A percentile compares a stretch with the other conserved stretches of the same genome.
These are phyloP conservation scores for Sesbania bispinosa DNA, from an alignment of 306 rosid species.

Conservation along the genomic window DNA sequence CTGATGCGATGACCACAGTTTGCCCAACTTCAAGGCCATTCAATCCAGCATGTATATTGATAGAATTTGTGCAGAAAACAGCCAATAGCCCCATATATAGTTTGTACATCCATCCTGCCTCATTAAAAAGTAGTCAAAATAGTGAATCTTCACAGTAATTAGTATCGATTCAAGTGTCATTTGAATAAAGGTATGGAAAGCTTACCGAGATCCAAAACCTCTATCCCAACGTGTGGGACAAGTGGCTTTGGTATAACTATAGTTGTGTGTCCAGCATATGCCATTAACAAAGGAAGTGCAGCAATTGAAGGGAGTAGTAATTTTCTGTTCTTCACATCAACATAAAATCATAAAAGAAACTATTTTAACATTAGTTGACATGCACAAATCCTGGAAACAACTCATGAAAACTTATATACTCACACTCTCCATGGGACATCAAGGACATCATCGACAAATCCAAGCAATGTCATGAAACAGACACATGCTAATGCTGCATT, in stretches of 20 bases:
- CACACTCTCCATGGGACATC: conserved; percentile 99
- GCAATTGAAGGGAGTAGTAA: conserved; percentile 85
- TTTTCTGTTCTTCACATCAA: conserved; percentile 69
- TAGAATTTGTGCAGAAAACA: conserved; percentile 94
- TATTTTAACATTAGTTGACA: conserved; percentile 25
- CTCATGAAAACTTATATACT: conserved; percentile 40
- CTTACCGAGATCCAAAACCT: conserved; percentile 84
- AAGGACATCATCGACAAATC: conserved; percentile 96
- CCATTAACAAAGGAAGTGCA: conserved; percentile 95
- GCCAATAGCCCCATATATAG: conserved; percentile 94
- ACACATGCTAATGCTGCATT: conserved; percentile 89
- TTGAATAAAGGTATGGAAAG: conserved; percentile 23
- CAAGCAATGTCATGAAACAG: conserved; percentile 93
- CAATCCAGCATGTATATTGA: conserved; percentile 91
- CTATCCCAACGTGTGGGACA: conserved; percentile 63
- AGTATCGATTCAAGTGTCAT: conserved; percentile 14
- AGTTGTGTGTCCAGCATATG: conserved; percentile 98
- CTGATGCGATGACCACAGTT: conserved; percentile 75
- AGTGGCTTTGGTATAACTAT: conserved; percentile 94
- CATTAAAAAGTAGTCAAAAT: background rate
- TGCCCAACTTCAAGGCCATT: conserved; percentile 94
- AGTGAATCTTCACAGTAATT: background rate
- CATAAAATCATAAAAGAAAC: conserved; percentile 23
- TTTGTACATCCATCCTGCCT: conserved; percentile 87
- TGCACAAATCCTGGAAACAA: background rate